Evolutionary conservation across 2,329 filamentous ascomycete genomes (phyloP).

Genomic region (Colletotrichum plurivorum): DNA sequence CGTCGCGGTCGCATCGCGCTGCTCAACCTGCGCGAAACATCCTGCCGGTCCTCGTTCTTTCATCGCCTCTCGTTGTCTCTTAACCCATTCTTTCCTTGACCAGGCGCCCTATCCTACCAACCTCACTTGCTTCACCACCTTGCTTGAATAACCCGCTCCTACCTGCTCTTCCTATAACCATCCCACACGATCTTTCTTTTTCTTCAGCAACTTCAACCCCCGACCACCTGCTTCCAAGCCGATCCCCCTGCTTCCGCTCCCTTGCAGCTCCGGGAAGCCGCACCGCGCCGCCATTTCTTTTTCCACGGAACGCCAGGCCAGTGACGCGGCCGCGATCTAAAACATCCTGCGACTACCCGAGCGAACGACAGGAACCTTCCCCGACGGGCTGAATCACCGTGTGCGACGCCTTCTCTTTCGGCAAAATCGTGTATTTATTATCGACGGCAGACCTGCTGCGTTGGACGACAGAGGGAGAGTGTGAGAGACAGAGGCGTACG

Average conservation of each 20-base stretch:
- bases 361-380: conserved; percentile 6
- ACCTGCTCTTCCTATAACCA: neutral
- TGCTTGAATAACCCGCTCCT: neutral
- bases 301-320: conserved; percentile 3
- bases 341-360: conserved; percentile 27
- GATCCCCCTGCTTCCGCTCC: conserved; percentile 7
- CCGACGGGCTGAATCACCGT: conserved; percentile 7
- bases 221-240: neutral
- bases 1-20: conserved; percentile 18
- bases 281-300: conserved; percentile 22
- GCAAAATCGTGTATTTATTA: neutral
- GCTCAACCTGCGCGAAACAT: conserved; percentile 24
- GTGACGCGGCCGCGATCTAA: conserved; percentile 13
- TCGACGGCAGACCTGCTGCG: conserved; percentile 1
- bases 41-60: conserved; percentile 24
- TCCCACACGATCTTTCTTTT: conserved; percentile 11
- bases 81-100: conserved; percentile 16
- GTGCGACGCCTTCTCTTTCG: conserved; percentile 9
- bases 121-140: neutral
- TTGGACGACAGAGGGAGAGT: conserved; percentile 13
- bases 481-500: conserved; percentile 3
- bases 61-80: conserved; percentile 18
- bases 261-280: conserved; percentile 30
- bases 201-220: conserved; percentile 10
- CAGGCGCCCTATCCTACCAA: neutral